Base-by-base conservation (phyloP, 2,329 filamentous ascomycete species). In the Pseudophaeomoniella oleicola region DNA sequence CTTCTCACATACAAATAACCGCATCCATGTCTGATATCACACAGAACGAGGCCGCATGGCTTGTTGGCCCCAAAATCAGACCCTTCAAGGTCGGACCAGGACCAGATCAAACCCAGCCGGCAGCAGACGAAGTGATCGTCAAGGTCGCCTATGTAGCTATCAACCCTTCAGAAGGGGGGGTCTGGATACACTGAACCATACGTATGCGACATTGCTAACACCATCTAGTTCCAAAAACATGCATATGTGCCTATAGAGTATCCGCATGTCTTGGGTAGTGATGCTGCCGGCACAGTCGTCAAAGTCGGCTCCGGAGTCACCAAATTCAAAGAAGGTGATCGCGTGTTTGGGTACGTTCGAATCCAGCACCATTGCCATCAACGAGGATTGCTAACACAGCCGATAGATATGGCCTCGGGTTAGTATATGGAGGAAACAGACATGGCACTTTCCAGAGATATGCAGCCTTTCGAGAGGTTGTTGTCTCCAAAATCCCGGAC, bases 391-490 rank as follows among this genome's bases (percentile, higher is more conserved):
- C 6, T 6, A 27, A 27, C 9, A 27, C 46, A 57, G 2, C 58
- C 59, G 6, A 6, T 27, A 27, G 22, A n/a, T 27, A 27, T n/a
- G 22, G 22, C 6, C 22, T 27, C 22, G 22, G 22, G 6, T n/a
- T 15, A 4, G 9, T 34, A 13, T 12, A 18, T 10, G 14, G 16
- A 34, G 32, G 14, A 12, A 32, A 14, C 30, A 10, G 12, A 19
- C 38, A 52, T 3, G 44, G 45, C 17, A 51, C 40, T 1, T 59
- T 58, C 34, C 57, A 60, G 36, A 16, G 42, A 4, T 55, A 53
- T 36, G 47, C 47, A 3, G 32, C 55, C n/a, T 36, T 54, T 0
- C 42, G 37, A 3, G 39, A 39, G 2, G 37, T 47, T 3, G 36
- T 51, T 36, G 39, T 44, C 6, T 39, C 42, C 2, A 31, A 22